phyloP scores from a whole-genome alignment of 352 stramenopile genomes.

The Chrysophaeum taylorii region DNA sequence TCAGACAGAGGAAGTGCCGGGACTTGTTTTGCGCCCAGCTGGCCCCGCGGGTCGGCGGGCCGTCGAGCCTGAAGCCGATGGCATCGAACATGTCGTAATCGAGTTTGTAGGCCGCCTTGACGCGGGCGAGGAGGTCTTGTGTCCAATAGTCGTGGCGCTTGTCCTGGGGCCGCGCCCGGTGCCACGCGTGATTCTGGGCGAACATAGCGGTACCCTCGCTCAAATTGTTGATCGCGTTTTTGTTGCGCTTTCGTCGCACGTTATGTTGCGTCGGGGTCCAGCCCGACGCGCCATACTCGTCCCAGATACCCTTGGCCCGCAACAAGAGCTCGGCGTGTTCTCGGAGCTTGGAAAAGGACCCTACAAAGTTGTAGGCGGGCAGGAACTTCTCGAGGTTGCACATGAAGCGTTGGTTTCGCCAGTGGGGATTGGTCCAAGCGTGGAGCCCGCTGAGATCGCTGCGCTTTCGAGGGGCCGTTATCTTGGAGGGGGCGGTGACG shows the following conservation, averaged over 20 bases:
- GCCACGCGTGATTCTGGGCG: too few relatives aligned
- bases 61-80: not conserved
- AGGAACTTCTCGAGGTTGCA: slow-evolving; percentile 17
- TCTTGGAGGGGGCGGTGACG: too few relatives aligned
- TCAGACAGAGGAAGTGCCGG: too few relatives aligned
- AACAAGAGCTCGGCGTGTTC: not conserved
- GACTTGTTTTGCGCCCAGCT: too few relatives aligned
- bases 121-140: not conserved
- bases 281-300: slow-evolving; percentile 1
- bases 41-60: not conserved
- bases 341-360: not conserved
- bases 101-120: not conserved
- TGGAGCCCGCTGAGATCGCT: not conserved
- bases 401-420: slow-evolving; percentile 8
- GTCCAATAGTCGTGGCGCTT: too few relatives aligned
- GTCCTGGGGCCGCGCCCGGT: too few relatives aligned
- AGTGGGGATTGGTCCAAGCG: slow-evolving; percentile 5
- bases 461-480: not conserved
- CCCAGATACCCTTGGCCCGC: not conserved
- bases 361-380: slow-evolving; percentile 5
- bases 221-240: too few relatives aligned
- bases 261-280: not conserved
- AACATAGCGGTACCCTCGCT: too few relatives aligned
- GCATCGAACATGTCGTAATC: slow-evolving; percentile 12
- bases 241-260: too few relatives aligned